Base-by-base conservation (phyloP, 352 stramenopile genomes). In the Achlya hypogyna region DNA sequence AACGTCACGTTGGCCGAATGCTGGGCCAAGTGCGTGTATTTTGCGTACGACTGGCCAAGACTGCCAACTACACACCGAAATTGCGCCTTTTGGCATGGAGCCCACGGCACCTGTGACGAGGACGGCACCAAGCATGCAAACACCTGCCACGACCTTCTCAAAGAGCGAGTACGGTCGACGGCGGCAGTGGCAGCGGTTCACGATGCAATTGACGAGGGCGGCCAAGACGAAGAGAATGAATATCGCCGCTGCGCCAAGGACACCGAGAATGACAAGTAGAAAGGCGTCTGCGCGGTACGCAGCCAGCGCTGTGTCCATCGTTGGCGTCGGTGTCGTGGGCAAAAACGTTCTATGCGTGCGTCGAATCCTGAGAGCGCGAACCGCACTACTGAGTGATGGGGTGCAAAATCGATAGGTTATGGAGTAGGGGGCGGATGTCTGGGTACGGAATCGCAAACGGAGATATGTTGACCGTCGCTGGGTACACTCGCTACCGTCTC, bases 371-470 rank as follows among this genome's bases (percentile, higher is more conserved):
- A 43, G 9, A 10, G 4, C 49, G 14, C 20, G 5, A 1, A 6
- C 6, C 27, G 5, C 14, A 23, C 29, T 51, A 65, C 59, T 56
- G 14, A n/a, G 28, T 28, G 0, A 65, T 51, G 40, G 59, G 20
- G 27, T 62, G 20, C 0, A 43, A 9, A 27, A 70, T 56, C 20
- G 43, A 28, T 8, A 70, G 67, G 31, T 25, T 20, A 8, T 47
- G 20, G 10, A 70, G 5, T 28, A 34, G 6, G 12, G 23, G 49
- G 2, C 82, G 77, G 2, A 88, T 31, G 63, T 91, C 78, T 5
- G 82, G 82, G 16, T 87, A 54, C 20, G 84, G 8, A 2, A 69
- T 63, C 14, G 70, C 31, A 1, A 81, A 69, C 1, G 64, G 49
- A 1, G 63, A 75, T 9, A 88, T 35, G 27, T 84, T 78, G 5